Conservation (phyloP, 2,329 filamentous ascomycete genomes). For the Penicillium sp. region DNA sequence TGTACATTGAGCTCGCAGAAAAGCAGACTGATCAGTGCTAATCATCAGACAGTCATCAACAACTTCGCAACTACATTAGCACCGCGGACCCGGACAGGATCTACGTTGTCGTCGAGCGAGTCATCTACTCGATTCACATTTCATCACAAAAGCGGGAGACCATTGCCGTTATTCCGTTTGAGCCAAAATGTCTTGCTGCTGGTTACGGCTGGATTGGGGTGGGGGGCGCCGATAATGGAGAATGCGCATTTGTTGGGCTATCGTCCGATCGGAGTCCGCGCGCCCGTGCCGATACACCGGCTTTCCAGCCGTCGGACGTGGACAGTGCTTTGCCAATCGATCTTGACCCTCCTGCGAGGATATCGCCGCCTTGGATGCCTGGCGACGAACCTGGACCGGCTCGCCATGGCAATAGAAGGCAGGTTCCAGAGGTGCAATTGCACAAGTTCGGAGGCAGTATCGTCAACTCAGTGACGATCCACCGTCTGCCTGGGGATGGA, state of each 20-base stretch:
- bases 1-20: too few species aligned
- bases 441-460: constrained; percentile 56
- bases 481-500: constrained; percentile 43
- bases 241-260: constrained; percentile 72
- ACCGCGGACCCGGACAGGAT: constrained; percentile 66
- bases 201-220: constrained; percentile 82
- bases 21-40: constrained; percentile 5
- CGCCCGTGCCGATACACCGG: constrained; percentile 32
- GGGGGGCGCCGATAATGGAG: constrained; percentile 72
- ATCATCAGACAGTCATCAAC: constrained; percentile 29
- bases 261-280: constrained; percentile 39
- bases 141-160: constrained; percentile 62
- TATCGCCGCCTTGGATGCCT: constrained; percentile 19
- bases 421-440: constrained; percentile 42
- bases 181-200: constrained; percentile 77
- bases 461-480: constrained; percentile 59
- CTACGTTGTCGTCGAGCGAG: constrained; percentile 71
- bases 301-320: constrained; percentile 42
- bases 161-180: constrained; percentile 61
- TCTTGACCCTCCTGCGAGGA: constrained; percentile 25
- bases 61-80: constrained; percentile 78
- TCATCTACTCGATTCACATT: constrained; percentile 66
- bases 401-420: constrained; percentile 15
- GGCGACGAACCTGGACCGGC: constrained; percentile 15
- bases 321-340: constrained; percentile 53